Evolutionary conservation across 306 rosid species (phyloP).

Genomic region (Rosa rugosa): DNA sequence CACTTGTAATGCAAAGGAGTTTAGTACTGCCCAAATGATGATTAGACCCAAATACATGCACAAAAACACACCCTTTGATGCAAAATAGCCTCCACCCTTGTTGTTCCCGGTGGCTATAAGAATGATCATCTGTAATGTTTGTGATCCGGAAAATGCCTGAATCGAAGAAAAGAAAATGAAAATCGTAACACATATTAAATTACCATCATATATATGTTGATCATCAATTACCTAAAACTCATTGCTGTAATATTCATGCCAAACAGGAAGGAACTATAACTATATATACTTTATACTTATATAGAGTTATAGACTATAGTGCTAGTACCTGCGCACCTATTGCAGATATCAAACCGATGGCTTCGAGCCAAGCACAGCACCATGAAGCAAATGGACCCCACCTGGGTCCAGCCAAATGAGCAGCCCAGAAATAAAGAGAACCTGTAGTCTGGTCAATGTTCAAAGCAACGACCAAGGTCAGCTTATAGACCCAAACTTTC

Average conservation of each 20-base stretch:
- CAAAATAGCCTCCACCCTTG: conserved; percentile 34
- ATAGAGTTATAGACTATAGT: no score
- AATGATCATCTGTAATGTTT: conserved; percentile 23
- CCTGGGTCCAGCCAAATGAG: conserved; percentile 30
- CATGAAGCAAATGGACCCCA: conserved; percentile 36
- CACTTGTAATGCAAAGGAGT: conserved; percentile 24
- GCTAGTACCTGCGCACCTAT: conserved; percentile 23
- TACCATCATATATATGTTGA: not conserved
- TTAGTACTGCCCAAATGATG: conserved; percentile 27
- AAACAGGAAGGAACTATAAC: not conserved
- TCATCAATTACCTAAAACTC: not conserved
- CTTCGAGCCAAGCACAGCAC: conserved; percentile 35
- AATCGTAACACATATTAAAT: not conserved
- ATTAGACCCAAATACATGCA: conserved; percentile 18
- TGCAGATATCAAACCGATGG: conserved; percentile 23
- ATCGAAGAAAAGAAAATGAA: not conserved
- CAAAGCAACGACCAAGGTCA: not conserved
- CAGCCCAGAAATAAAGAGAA: conserved; percentile 30
- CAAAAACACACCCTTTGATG: conserved; percentile 23
- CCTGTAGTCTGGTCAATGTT: conserved; percentile 31
- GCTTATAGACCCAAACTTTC: not conserved
- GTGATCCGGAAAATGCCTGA: conserved; percentile 33
- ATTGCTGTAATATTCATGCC: not conserved
- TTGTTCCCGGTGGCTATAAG: conserved; percentile 29
- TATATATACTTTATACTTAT: no score